These are phyloP conservation scores for Lactuca sativa DNA, from an alignment of 129 eudicot species.

Conservation along the genomic window DNA sequence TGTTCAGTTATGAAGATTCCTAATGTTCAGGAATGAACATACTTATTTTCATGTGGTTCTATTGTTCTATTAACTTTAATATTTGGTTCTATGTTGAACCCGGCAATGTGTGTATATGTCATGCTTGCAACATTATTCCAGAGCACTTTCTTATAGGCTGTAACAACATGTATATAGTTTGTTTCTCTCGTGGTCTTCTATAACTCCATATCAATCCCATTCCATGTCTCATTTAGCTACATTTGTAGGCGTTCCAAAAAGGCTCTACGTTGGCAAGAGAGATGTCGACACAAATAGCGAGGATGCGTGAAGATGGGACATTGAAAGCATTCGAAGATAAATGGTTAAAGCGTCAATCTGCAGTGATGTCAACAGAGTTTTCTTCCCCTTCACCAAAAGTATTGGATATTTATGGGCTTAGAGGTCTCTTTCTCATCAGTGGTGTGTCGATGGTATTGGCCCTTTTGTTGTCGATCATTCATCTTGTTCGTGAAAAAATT, in stretches of 20 bases:
- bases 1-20: no score
- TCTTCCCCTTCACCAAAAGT: not conserved
- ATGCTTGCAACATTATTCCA: no score
- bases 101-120: no score
- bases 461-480: not conserved
- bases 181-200: not conserved
- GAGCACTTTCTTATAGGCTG: no score
- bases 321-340: conserved; percentile 23
- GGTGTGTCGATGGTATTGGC: conserved; percentile 17
- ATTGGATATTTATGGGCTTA: not conserved
- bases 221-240: not conserved
- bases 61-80: no score
- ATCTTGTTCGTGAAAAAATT: not conserved
- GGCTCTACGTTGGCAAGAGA: conserved; percentile 37
- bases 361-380: not conserved
- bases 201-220: no score
- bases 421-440: conserved; percentile 19
- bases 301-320: conserved; percentile 41
- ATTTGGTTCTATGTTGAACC: no score
- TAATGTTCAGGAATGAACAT: no score
- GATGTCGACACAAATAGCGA: conserved; percentile 33
- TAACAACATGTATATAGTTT: no score
- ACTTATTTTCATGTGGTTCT: no score
- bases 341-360: conserved; percentile 28
- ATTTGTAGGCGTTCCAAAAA: conserved; percentile 31